A percentile compares a stretch with the other conserved stretches of the same genome.
These are phyloP conservation scores for Kwoniella sp. DNA, from an alignment of 768 basidiomycete species.

Conservation along the genomic window DNA sequence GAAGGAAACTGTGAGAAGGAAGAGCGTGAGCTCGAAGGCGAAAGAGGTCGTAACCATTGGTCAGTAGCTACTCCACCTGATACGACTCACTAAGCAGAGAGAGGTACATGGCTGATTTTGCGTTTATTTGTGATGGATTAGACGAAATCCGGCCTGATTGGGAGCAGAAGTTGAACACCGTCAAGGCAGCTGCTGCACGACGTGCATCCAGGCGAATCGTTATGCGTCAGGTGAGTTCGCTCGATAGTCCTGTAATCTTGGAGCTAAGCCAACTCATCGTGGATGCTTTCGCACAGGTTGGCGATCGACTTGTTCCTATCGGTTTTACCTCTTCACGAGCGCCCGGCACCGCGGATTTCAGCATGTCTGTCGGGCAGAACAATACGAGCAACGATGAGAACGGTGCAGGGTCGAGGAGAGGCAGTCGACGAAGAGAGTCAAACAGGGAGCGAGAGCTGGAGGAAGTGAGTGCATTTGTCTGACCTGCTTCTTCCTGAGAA, in stretches of 20 bases:
- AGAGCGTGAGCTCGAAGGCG: conserved; percentile 82
- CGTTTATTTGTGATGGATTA: conserved; percentile 48
- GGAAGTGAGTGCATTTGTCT: conserved; percentile 66
- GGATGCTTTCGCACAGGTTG: conserved; percentile 61
- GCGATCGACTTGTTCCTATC: conserved; percentile 93
- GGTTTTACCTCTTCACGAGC: conserved; percentile 80
- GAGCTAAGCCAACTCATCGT: neutral
- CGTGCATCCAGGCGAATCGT: conserved; percentile 94
- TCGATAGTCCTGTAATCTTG: neutral
- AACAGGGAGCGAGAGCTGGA: conserved; percentile 84
- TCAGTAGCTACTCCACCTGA: conserved; percentile 56
- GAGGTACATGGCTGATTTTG: neutral
- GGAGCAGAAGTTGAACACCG: conserved; percentile 92
- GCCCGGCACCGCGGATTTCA: conserved; percentile 46
- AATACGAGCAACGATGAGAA: conserved; percentile 60
- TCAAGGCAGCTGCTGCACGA: conserved; percentile 92
- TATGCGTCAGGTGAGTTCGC: conserved; percentile 72
- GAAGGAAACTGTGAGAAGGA: conserved; percentile 61
- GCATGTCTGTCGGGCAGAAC: conserved; percentile 58
- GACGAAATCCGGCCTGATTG: conserved; percentile 98
- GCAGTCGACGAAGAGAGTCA: conserved; percentile 65
- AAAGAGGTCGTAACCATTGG: conserved; percentile 91
- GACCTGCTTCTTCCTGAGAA: neutral
- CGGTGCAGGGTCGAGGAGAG: conserved; percentile 59
- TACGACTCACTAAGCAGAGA: too few species aligned